These are phyloP conservation scores for Phytopythium helicoides DNA, from an alignment of 352 stramenopile genomes.

Conservation along the genomic window DNA sequence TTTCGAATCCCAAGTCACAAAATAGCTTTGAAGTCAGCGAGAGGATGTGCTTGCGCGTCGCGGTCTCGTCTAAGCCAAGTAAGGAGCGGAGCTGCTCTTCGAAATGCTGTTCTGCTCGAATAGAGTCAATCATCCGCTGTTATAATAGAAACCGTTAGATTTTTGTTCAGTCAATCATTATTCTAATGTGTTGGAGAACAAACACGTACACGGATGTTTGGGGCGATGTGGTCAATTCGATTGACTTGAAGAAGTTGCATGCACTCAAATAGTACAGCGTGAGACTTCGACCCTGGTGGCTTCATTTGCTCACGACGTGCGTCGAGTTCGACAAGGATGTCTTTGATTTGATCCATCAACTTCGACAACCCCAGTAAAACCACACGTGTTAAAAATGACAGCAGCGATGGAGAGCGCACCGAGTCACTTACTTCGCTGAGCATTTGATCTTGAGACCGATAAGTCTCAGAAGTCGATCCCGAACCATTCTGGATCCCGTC, in stretches of 20 bases:
- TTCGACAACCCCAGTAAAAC: too few relatives aligned
- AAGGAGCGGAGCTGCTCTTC: conserved; percentile 22
- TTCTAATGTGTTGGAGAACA: too few relatives aligned
- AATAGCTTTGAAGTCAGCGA: conserved; percentile 23
- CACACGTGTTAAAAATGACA: too few relatives aligned
- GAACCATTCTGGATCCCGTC: too few relatives aligned
- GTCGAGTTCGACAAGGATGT: conserved; percentile 44
- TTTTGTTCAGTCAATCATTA: too few relatives aligned
- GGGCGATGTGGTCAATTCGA: conserved; percentile 28
- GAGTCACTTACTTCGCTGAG: background rate
- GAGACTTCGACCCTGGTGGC: conserved; percentile 36
- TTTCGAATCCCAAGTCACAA: conserved; percentile 23
- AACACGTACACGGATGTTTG: conserved; percentile 28
- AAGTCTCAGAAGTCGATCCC: background rate
- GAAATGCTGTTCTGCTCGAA: conserved; percentile 31
- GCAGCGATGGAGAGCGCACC: background rate
- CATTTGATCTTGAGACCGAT: background rate
- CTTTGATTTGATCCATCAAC: conserved; percentile 30
- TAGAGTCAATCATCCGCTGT: conserved; percentile 36
- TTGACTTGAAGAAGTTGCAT: conserved; percentile 42
- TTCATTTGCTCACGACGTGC: conserved; percentile 45
- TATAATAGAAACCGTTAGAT: too few relatives aligned
- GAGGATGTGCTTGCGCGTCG: conserved; percentile 27
- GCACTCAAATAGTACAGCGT: conserved; percentile 28
- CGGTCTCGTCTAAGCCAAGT: conserved; percentile 34